Evolutionary conservation across 2,329 filamentous ascomycete genomes (phyloP), one percentile per base, ranked within the genome.

Genomic region (Aspergillus sp.): DNA sequence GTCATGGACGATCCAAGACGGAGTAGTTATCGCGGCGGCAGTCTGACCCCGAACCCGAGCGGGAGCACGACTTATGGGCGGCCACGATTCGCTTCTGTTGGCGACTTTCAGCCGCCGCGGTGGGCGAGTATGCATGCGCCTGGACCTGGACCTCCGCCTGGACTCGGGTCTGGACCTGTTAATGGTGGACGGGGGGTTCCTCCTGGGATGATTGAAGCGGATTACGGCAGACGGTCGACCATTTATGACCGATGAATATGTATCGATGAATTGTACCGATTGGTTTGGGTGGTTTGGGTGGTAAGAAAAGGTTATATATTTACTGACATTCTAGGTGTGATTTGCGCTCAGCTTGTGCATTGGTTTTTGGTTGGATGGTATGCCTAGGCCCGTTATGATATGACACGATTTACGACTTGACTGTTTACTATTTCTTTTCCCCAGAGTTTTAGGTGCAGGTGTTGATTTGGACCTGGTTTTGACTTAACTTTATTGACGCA

Each of bases 1-100:
- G 47, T 61, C 6, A 60, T 61, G 27, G 66, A 70, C 3, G 68
- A 72, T 9, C 41, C 27, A n/a, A 64, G 70, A 35, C 57, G 62
- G 5, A 70, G 64, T 46, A 64, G 66, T 15, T 50, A 50, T 31
- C 44, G 56, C 6, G 37, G 37, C 12, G 46, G 50, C 8, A 58
- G 56, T n/a, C 39, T 39, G 21, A 58, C 49, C 8, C 50, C 56
- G 2, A 50, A 44, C 23, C 51, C 56, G 7, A 46, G 40, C 17
- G 51, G 51, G 17, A 39, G 17, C 39, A 15, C 6, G 31, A 7
- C 19, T 3, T 43, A 44, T 9, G 44, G 50, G 6, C 56, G 56
- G 6, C 50, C 56, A 4, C 50, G 56, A 5, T 50, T 58, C n/a
- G 41, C 56, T 3, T 58, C 56, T 8, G 47, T 58, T 23, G 47